Evolutionary conservation across 352 stramenopile genomes (phyloP).

Genomic region (Phytophthora kernoviae): DNA sequence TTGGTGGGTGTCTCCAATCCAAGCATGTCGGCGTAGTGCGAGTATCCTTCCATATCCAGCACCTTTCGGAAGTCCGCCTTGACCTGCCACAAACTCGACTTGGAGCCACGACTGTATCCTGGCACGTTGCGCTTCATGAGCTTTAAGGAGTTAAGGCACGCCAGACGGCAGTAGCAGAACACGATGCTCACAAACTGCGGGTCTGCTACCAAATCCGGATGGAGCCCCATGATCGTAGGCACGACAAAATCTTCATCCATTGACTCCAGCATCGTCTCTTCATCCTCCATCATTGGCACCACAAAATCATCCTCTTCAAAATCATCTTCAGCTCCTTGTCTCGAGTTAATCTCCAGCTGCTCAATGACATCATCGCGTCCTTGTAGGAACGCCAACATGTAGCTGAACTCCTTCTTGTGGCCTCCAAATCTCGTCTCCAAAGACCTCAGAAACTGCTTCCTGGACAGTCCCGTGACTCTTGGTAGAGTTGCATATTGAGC

Average conservation of each 20-base stretch:
- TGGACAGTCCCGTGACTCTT: constrained; percentile 69
- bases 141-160: constrained; percentile 85
- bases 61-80: constrained; percentile 85
- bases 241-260: constrained; percentile 46
- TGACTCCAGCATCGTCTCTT: not conserved
- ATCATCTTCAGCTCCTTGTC: constrained; percentile 12
- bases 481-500: constrained; percentile 81
- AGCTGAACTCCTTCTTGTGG: constrained; percentile 64
- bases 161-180: constrained; percentile 81
- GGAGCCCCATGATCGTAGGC: constrained; percentile 78
- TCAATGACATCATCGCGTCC: constrained; percentile 76
- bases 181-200: constrained; percentile 80
- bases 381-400: constrained; percentile 78
- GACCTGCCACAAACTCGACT: constrained; percentile 83
- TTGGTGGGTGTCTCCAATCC: constrained; percentile 49
- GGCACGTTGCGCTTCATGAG: constrained; percentile 61
- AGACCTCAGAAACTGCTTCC: constrained; percentile 80
- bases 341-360: constrained; percentile 58
- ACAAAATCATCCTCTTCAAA: not conserved
- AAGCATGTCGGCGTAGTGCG: constrained; percentile 78
- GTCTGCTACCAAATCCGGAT: constrained; percentile 75
- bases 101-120: constrained; percentile 54
- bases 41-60: constrained; percentile 75
- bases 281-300: not conserved
- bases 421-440: constrained; percentile 72